phyloP scores from a whole-genome alignment of 768 basidiomycete genomes.

The Xerocomus brunneocitrinus region DNA sequence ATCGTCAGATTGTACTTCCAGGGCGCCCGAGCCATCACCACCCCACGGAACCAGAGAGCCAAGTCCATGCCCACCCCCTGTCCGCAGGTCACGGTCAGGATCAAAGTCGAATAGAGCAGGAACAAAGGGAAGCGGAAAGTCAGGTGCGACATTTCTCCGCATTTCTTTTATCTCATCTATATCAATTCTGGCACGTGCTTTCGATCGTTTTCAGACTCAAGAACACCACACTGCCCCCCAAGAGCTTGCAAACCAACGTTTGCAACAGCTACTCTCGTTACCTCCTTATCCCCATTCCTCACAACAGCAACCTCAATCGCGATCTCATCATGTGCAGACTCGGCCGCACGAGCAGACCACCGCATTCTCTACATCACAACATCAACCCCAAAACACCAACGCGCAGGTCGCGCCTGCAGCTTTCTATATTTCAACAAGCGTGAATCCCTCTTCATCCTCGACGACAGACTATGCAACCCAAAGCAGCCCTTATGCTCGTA shows the following conservation, averaged over 20 bases:
- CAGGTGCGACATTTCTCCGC: conserved; percentile 5
- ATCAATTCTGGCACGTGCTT: neutral
- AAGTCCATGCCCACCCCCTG: neutral
- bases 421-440: neutral
- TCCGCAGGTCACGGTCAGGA: neutral
- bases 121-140: conserved; percentile 2
- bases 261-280: conserved; percentile 24
- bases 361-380: neutral
- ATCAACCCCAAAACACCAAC: neutral
- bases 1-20: conserved; percentile 10
- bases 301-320: neutral
- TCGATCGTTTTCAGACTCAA: neutral
- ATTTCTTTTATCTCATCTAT: neutral
- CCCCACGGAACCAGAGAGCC: neutral
- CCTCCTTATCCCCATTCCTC: neutral
- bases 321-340: no score
- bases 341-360: neutral
- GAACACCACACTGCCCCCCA: conserved; percentile 1
- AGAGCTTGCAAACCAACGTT: conserved; percentile 17
- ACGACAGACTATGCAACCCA: neutral
- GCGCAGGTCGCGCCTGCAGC: neutral
- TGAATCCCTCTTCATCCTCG: conserved; percentile 6
- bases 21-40: neutral
- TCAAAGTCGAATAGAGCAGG: conserved; percentile 1
- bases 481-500: conserved; percentile 1